These are phyloP conservation scores for Coprinopsis marcescibilis DNA, from an alignment of 768 basidiomycete genomes.

Conservation along the genomic window DNA sequence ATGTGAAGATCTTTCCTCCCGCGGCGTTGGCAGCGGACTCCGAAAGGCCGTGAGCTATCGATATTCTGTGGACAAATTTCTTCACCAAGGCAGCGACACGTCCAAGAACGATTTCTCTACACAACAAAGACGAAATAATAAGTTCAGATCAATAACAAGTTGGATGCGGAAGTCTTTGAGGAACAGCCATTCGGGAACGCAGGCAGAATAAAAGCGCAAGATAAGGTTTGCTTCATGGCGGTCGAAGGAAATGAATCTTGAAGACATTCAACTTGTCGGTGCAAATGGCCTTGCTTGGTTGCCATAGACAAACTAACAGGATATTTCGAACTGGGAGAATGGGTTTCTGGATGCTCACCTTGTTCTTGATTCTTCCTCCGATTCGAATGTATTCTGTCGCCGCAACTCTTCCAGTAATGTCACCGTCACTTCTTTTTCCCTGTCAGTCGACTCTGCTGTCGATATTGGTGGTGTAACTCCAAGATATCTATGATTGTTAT, in stretches of 20 bases:
- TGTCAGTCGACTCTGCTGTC: constrained; percentile 61
- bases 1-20: constrained; percentile 98
- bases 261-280: background rate
- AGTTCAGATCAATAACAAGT: background rate
- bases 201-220: no score
- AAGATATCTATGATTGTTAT: constrained; percentile 44
- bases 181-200: no score
- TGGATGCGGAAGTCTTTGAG: constrained; percentile 2
- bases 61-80: constrained; percentile 84
- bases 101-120: constrained; percentile 89
- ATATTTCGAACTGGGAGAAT: no score
- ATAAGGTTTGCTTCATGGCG: no score
- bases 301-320: constrained; percentile 2
- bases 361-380: constrained; percentile 78
- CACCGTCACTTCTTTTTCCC: constrained; percentile 77
- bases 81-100: constrained; percentile 86
- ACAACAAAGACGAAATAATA: constrained; percentile 8
- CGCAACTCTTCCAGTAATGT: constrained; percentile 90
- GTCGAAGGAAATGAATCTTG: no score
- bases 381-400: constrained; percentile 83
- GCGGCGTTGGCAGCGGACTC: constrained; percentile 84
- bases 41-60: constrained; percentile 74
- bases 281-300: constrained; percentile 4
- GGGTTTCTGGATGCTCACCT: no score
- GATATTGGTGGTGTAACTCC: constrained; percentile 88